Conservation (phyloP, 192 early-diverging fungal species). For the Physocladia obscura region DNA sequence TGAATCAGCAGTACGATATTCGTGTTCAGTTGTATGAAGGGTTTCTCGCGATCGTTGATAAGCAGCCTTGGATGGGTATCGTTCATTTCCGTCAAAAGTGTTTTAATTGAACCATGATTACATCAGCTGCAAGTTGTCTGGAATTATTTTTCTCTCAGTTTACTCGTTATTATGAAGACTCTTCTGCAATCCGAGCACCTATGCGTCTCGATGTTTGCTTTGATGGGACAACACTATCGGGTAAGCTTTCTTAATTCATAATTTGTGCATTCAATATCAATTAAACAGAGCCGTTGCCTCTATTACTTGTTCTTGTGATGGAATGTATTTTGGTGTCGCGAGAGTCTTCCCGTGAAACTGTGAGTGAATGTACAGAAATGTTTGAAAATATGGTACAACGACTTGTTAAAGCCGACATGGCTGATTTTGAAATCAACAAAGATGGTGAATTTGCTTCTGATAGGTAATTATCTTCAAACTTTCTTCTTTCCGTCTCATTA, state of each 20-base stretch:
- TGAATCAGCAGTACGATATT: constrained; percentile 20
- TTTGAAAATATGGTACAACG: constrained; percentile 3
- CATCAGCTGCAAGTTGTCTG: constrained; percentile 3
- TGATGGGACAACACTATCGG: background rate
- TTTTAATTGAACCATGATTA: background rate
- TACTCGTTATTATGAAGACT: constrained; percentile 10
- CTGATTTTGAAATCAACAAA: constrained; percentile 17
- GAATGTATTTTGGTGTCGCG: background rate
- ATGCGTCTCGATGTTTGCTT: constrained; percentile 9
- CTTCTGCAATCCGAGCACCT: background rate
- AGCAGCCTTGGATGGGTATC: constrained; percentile 16
- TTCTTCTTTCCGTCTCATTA: background rate
- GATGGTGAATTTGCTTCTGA: constrained; percentile 6
- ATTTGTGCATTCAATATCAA: background rate
- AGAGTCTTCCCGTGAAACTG: background rate
- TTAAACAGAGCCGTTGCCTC: background rate
- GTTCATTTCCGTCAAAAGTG: background rate
- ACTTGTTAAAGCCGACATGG: constrained; percentile 6
- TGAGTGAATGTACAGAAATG: background rate
- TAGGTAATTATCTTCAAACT: background rate
- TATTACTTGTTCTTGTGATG: background rate
- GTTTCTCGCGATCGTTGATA: constrained; percentile 1
- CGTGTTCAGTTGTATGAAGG: constrained; percentile 10
- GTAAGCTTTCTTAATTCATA: background rate
- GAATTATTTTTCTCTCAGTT: constrained; percentile 5